Conservation (phyloP, 140 eudicot species). For the Oenanthe javanica region DNA sequence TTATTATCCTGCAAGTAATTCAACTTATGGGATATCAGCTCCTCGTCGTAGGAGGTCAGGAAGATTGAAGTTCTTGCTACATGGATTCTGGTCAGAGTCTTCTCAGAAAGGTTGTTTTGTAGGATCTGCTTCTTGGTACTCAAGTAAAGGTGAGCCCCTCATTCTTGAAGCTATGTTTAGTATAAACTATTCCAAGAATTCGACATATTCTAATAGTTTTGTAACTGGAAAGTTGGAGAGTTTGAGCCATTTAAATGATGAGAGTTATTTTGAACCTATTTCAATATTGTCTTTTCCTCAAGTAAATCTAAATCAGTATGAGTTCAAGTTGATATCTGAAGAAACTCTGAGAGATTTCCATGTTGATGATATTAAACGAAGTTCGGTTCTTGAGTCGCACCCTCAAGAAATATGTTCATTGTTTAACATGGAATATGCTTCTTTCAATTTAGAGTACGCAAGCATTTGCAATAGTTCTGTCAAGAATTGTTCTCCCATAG, state of each 20-base stretch:
- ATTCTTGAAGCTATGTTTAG: conserved; percentile 47
- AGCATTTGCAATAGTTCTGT: conserved; percentile 7
- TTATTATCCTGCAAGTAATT: conserved; percentile 6
- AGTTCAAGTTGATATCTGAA: conserved; percentile 36
- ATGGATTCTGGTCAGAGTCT: conserved; percentile 59
- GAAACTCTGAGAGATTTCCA: conserved; percentile 12
- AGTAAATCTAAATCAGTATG: conserved; percentile 3
- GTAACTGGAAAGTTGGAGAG: conserved; percentile 52
- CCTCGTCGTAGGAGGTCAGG: not conserved
- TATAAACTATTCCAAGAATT: conserved; percentile 30
- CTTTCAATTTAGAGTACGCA: conserved; percentile 39
- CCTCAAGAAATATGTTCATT: conserved; percentile 22
- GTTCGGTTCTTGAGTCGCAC: conserved; percentile 20
- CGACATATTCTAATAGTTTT: conserved; percentile 29
- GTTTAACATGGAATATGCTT: not conserved
- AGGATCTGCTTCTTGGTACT: conserved; percentile 41
- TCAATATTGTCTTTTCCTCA: conserved; percentile 30
- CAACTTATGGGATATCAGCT: conserved; percentile 14
- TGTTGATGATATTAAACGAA: not conserved
- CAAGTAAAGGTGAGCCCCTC: conserved; percentile 19
- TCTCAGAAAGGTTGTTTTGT: conserved; percentile 54
- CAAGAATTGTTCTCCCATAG: conserved; percentile 32
- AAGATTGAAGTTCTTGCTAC: conserved; percentile 23
- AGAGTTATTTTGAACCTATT: conserved; percentile 42
- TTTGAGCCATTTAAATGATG: conserved; percentile 27